Evolutionary conservation across 306 rosid genomes (phyloP).

Genomic region (Alnus glutinosa): DNA sequence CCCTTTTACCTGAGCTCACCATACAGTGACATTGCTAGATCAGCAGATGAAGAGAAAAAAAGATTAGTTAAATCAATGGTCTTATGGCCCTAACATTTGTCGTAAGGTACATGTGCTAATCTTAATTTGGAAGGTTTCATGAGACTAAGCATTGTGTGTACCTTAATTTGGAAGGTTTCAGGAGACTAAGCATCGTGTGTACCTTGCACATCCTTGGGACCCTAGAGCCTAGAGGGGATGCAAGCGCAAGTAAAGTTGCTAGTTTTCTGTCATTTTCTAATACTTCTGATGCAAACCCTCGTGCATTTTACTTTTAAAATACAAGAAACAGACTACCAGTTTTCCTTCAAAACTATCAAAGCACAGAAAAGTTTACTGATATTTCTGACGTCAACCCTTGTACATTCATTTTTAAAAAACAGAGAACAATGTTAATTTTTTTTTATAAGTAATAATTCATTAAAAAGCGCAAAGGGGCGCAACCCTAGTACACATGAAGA

Average conservation of each 20-base stretch:
- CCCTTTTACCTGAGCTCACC: too few species aligned
- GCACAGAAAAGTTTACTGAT: background rate
- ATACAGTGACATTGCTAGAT: background rate
- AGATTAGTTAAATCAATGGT: background rate
- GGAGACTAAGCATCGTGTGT: background rate
- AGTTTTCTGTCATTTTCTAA: background rate
- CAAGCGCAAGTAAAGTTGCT: background rate
- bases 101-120: background rate
- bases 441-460: too few species aligned
- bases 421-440: background rate
- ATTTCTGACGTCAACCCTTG: slow-evolving; percentile 2
- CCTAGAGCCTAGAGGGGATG: background rate
- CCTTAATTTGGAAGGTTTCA: background rate
- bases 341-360: background rate
- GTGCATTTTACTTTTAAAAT: background rate
- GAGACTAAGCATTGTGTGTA: background rate
- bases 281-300: background rate
- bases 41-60: background rate
- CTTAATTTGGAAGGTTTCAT: background rate
- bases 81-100: background rate
- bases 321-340: background rate
- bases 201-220: background rate
- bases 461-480: too few species aligned
- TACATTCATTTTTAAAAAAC: background rate
- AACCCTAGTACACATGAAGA: too few species aligned